Base-by-base conservation (phyloP, 768 basidiomycete species). In the Kwoniella sp. region DNA sequence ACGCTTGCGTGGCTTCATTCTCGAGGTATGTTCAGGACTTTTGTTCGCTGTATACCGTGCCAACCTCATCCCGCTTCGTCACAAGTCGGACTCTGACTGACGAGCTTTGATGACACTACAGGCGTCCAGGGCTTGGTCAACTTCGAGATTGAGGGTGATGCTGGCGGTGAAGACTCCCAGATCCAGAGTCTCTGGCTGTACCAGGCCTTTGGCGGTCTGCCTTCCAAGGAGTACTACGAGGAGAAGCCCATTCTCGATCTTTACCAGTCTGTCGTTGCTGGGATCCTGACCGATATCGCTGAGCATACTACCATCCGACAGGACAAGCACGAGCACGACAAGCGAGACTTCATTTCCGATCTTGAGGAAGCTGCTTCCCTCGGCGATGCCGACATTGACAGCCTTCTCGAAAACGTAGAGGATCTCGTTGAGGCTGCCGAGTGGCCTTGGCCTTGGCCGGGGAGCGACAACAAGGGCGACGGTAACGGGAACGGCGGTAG, bases 171-270 rank as follows among this genome's bases (percentile, higher is more conserved):
- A 4, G 92, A 96, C 73, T 92, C 94, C 0, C 91, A 93, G 73
- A 83, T 84, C 55, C 92, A 95, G 88, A 85, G 85, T 0, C 83
- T 93, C 15, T 93, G 90, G 90, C 88, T 95, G 73, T 89, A 85
- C 69, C 93, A 96, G 76, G 86, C 90, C 1, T 82, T 81, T 8
- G 83, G 95, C 15, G 91, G 92, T 47, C 87, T 96, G 13, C 93
- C 92, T 1, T 87, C 93, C 17, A 94, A 93, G 89, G 92, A 94
- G 82, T 96, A 98, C 79, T 98, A 92, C 79, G 85, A 88, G 58
- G 94, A 97, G 53, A 83, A 87, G 60, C 79, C 83, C 0, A 85
- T 91, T 38, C 80, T 86, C n/a, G 83, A 85, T n/a, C 77, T 89
- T 17, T 96, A 96, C 79, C 83, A 84, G 63, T 81, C 83, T 47